These are phyloP conservation scores for Dendrostoma leiphaemia DNA, from an alignment of 2,329 filamentous ascomycete species.

Conservation along the genomic window DNA sequence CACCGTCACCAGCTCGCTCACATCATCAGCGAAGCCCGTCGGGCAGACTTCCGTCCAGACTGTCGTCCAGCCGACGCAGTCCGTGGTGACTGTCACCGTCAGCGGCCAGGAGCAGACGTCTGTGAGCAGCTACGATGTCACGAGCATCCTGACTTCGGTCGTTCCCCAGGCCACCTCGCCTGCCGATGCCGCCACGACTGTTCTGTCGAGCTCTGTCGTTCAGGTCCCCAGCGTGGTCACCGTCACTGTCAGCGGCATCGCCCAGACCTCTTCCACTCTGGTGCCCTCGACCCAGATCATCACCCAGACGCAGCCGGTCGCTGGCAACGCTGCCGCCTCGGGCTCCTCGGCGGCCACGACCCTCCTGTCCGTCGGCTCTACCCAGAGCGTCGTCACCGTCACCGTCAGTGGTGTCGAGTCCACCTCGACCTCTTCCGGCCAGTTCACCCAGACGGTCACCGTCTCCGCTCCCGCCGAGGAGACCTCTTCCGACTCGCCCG, in stretches of 20 bases:
- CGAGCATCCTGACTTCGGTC: constrained; percentile 7
- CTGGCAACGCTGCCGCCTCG: not conserved
- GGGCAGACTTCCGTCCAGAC: too few species aligned
- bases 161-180: not conserved
- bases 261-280: constrained; percentile 6
- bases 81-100: constrained; percentile 13
- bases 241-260: constrained; percentile 8
- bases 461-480: not conserved
- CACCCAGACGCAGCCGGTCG: not conserved
- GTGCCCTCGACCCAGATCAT: constrained; percentile 9
- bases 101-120: constrained; percentile 9
- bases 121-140: constrained; percentile 7
- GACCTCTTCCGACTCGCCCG: not conserved
- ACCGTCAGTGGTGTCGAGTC: constrained; percentile 3
- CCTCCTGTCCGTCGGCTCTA: not conserved
- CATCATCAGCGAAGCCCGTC: too few species aligned
- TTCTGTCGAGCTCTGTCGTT: constrained; percentile 5
- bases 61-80: constrained; percentile 2
- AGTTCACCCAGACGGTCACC: constrained; percentile 5
- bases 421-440: not conserved
- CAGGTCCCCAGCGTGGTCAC: constrained; percentile 12
- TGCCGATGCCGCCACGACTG: not conserved
- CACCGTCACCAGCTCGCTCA: too few species aligned
- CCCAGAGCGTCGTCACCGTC: constrained; percentile 4
- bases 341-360: not conserved